These are phyloP conservation scores for Dacryopinax spathularia DNA, from an alignment of 768 basidiomycete species.

Conservation along the genomic window DNA sequence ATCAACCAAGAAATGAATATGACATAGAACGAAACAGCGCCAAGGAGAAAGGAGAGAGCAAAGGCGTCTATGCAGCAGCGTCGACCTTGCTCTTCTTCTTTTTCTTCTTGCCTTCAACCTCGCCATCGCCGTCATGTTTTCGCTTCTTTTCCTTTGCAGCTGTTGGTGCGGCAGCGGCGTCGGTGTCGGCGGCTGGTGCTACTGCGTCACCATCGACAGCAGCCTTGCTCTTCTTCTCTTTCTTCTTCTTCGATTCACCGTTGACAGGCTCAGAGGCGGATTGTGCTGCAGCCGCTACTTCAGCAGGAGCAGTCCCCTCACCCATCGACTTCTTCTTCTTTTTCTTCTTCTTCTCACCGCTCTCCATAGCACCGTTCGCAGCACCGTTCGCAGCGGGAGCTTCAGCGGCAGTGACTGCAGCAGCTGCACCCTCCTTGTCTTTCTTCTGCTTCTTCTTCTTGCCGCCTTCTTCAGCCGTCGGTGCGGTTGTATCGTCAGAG, in stretches of 20 bases:
- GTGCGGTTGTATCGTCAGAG: neutral
- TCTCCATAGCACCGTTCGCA: neutral
- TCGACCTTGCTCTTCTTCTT: neutral
- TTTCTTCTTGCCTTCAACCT: neutral
- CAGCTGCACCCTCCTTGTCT: neutral
- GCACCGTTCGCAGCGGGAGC: neutral
- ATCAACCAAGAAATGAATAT: neutral
- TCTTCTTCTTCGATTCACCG: neutral
- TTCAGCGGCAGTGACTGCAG: neutral
- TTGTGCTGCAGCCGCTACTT: neutral
- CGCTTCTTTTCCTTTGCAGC: neutral
- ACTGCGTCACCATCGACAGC: neutral
- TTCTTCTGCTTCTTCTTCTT: conserved; percentile 6
- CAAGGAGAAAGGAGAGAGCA: neutral
- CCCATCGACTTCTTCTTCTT: neutral
- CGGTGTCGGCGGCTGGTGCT: neutral
- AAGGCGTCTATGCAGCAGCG: neutral
- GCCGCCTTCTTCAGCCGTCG: neutral
- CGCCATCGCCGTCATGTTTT: neutral
- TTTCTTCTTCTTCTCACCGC: conserved; percentile 2
- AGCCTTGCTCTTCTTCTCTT: neutral
- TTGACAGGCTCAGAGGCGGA: neutral
- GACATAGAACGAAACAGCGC: neutral
- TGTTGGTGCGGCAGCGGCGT: neutral
- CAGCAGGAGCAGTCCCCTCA: neutral